Evolutionary conservation across 352 stramenopile species (phyloP).

Genomic region (Aphanomyces astaci): DNA sequence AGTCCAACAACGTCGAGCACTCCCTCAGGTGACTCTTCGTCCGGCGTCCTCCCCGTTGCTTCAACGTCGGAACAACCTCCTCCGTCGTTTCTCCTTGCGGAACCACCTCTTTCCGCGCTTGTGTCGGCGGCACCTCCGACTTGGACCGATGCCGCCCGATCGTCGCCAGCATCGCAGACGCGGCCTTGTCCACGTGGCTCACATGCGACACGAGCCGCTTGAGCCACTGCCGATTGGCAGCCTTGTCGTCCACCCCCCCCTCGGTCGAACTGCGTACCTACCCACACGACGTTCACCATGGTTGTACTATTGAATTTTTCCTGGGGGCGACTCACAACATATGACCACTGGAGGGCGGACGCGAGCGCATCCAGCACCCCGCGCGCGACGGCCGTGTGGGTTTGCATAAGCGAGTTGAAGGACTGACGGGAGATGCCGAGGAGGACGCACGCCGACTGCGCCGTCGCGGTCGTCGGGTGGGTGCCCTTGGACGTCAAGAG

Average conservation of each 20-base stretch:
- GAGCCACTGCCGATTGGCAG: no score
- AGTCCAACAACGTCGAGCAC: no score
- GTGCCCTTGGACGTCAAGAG: slow-evolving; percentile 55
- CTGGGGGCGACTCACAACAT: slow-evolving; percentile 60
- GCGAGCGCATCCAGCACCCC: slow-evolving; percentile 75
- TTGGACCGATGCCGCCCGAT: slow-evolving; percentile 17
- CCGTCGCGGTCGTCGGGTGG: slow-evolving; percentile 68
- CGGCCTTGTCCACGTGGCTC: slow-evolving; percentile 10
- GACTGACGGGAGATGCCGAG: slow-evolving; percentile 63
- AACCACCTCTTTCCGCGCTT: slow-evolving; percentile 25
- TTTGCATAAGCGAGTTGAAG: slow-evolving; percentile 63
- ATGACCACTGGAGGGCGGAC: slow-evolving; percentile 61
- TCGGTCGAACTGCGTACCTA: no score
- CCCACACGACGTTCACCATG: no score
- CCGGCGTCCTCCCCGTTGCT: no score
- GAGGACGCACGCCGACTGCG: slow-evolving; percentile 52
- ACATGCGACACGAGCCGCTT: slow-evolving; percentile 55
- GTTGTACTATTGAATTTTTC: slow-evolving; percentile 52
- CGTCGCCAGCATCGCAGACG: not conserved
- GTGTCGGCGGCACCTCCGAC: not conserved
- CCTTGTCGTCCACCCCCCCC: no score
- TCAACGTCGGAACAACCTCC: no score
- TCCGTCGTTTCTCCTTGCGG: no score
- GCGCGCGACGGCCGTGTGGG: slow-evolving; percentile 55
- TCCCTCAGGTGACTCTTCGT: slow-evolving; percentile 14